A percentile compares a stretch with the other conserved stretches of the same genome.
phyloP scores from a whole-genome alignment of 176 grass and related monocot genomes.

The Aegilops speltoides region DNA sequence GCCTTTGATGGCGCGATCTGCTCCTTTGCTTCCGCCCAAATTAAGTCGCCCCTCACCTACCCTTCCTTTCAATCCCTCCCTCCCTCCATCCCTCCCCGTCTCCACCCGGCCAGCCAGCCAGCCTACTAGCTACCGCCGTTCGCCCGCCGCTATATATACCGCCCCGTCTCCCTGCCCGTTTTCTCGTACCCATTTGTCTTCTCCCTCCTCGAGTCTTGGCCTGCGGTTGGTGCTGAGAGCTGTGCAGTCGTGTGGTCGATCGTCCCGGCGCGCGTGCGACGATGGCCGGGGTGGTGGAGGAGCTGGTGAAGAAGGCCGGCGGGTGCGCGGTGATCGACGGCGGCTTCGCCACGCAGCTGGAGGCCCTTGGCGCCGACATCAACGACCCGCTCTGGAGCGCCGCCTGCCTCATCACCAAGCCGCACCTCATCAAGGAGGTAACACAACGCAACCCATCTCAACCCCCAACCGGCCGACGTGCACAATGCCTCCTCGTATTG shows the following conservation, averaged over 20 bases:
- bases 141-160: conserved; percentile 17
- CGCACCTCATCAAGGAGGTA: conserved; percentile 75
- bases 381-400: conserved; percentile 89
- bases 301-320: conserved; percentile 52
- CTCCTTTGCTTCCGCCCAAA: conserved; percentile 4
- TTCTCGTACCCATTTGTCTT: not conserved
- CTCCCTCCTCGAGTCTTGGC: not conserved
- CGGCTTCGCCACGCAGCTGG: conserved; percentile 81
- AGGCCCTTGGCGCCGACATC: conserved; percentile 81
- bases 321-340: conserved; percentile 87
- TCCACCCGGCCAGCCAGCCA: not conserved
- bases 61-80: not conserved
- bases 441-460: not conserved
- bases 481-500: not conserved
- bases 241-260: not conserved
- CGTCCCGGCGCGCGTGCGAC: not conserved
- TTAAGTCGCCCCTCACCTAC: conserved; percentile 21
- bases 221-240: not conserved
- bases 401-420: conserved; percentile 65
- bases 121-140: not conserved
- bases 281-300: conserved; percentile 44
- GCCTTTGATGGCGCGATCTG: not conserved
- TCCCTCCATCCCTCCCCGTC: not conserved
- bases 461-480: not conserved
- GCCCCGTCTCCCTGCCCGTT: not conserved